Conservation (phyloP, 129 eudicot species). For the Artemisia annua region DNA sequence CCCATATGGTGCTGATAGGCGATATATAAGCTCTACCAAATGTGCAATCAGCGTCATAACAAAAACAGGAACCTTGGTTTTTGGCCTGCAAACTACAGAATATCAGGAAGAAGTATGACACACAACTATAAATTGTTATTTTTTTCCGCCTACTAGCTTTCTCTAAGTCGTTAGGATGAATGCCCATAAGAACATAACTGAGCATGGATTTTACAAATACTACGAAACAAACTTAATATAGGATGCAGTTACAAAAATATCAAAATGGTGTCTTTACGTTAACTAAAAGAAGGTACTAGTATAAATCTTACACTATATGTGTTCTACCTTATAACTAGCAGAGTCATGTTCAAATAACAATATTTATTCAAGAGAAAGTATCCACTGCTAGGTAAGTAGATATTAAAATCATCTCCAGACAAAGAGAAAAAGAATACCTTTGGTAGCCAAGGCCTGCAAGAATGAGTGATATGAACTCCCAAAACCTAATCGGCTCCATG, state of each 20-base stretch:
- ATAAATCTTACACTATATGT: no score
- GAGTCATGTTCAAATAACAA: no score
- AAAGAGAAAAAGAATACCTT: conserved; percentile 53
- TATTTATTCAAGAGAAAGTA: not conserved
- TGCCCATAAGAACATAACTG: not conserved
- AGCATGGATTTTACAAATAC: not conserved
- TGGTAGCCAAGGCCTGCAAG: conserved; percentile 95
- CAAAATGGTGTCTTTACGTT: not conserved
- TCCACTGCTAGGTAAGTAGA: not conserved
- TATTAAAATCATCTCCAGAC: not conserved
- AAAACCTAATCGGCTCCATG: conserved; percentile 89
- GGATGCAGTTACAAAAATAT: not conserved
- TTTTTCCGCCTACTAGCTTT: no score
- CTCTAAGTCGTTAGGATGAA: no score
- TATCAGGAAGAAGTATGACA: conserved; percentile 39
- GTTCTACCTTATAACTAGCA: no score
- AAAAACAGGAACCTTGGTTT: conserved; percentile 64
- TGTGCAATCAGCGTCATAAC: conserved; percentile 75
- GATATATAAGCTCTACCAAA: conserved; percentile 55
- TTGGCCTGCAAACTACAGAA: conserved; percentile 84
- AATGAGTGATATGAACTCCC: conserved; percentile 83
- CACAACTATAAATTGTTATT: no score
- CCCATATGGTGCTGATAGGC: conserved; percentile 69
- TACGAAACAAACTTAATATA: not conserved
- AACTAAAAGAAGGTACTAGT: no score